Conservation (phyloP, 306 rosid genomes). For the Prunus campanulata region DNA sequence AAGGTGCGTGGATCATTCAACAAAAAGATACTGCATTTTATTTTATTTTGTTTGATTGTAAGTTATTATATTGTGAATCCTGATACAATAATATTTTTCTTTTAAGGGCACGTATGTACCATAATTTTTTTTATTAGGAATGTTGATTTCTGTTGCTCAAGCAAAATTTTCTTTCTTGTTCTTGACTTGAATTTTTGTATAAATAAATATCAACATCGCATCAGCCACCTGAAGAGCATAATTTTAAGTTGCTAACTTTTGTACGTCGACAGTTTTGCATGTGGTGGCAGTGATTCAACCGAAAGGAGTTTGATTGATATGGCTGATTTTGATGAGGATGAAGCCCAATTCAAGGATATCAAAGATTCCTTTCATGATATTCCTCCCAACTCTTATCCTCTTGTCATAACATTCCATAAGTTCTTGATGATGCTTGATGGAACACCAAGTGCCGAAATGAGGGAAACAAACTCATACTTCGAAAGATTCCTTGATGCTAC, state of each 20-base stretch:
- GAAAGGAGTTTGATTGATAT: constrained; percentile 20
- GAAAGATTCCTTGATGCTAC: constrained; percentile 45
- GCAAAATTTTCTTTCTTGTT: not conserved
- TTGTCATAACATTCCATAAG: constrained; percentile 69
- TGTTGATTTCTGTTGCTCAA: not conserved
- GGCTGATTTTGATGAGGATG: constrained; percentile 49
- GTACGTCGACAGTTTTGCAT: constrained; percentile 38
- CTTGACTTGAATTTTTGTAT: not conserved
- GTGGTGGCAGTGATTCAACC: constrained; percentile 13
- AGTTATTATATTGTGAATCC: too few species aligned
- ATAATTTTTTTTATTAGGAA: not conserved
- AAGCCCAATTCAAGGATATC: constrained; percentile 44
- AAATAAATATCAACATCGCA: not conserved
- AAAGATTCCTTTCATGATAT: constrained; percentile 55
- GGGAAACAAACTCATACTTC: constrained; percentile 48
- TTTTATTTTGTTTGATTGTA: not conserved
- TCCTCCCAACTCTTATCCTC: constrained; percentile 53
- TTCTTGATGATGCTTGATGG: constrained; percentile 87
- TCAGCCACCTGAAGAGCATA: not conserved
- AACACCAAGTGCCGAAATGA: constrained; percentile 29
- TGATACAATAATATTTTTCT: too few species aligned
- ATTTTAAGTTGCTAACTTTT: not conserved
- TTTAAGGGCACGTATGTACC: too few species aligned
- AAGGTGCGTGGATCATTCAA: constrained; percentile 38
- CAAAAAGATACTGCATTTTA: not conserved